A percentile compares a stretch with the other conserved stretches of the same genome.
Evolutionary conservation across 331 rosid species (phyloP).

Genomic region (Acacia concinna): DNA sequence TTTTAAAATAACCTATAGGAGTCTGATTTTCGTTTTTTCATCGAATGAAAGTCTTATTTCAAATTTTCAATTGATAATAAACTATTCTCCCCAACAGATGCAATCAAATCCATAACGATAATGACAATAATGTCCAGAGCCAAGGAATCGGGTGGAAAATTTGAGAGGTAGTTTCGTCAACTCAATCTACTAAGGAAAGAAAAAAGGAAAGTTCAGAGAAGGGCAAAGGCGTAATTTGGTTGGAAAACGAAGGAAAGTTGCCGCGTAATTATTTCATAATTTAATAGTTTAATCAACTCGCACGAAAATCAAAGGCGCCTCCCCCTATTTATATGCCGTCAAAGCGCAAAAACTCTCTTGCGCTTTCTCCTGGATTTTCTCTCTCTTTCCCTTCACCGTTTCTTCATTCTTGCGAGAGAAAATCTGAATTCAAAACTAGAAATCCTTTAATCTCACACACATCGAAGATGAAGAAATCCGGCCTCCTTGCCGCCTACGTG

Average conservation of each 20-base stretch:
- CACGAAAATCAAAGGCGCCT: neutral
- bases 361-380: slow-evolving; percentile 9
- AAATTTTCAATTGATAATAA: too few species aligned
- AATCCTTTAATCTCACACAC: neutral
- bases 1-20: too few species aligned
- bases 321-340: slow-evolving; percentile 37
- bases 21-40: too few species aligned
- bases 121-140: too few species aligned
- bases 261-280: slow-evolving; percentile 43
- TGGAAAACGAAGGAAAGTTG: slow-evolving; percentile 21
- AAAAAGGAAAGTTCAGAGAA: neutral
- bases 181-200: neutral
- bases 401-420: slow-evolving; percentile 10
- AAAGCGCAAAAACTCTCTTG: neutral
- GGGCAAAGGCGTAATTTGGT: slow-evolving; percentile 24
- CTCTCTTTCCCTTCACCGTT: slow-evolving; percentile 17
- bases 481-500: slow-evolving; percentile 55
- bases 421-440: too few species aligned
- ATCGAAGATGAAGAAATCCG: slow-evolving; percentile 55
- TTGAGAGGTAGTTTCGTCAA: too few species aligned
- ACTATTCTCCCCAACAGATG: neutral
- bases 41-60: too few species aligned
- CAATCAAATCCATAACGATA: neutral
- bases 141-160: too few species aligned
- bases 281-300: neutral